Percentiles rank a stretch among this genome's conserved stretches.
These are phyloP conservation scores for Mallotus nudiflorus DNA, from an alignment of 345 rosid genomes.

Conservation along the genomic window DNA sequence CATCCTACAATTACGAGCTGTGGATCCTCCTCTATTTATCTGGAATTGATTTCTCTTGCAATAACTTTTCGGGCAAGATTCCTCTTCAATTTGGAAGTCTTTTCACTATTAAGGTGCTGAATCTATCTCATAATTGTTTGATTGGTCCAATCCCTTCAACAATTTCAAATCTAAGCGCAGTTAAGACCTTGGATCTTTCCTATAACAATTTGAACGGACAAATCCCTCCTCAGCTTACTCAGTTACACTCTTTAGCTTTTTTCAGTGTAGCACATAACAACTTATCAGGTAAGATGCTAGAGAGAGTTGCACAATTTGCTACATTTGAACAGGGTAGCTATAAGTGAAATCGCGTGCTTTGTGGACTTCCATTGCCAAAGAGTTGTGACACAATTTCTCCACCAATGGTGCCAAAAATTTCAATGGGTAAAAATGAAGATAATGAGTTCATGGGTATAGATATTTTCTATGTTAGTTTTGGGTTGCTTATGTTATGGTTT, in stretches of 20 bases:
- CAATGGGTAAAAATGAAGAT: not conserved
- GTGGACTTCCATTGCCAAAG: slow-evolving; percentile 19
- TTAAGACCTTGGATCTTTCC: slow-evolving; percentile 43
- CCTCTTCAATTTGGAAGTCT: slow-evolving; percentile 25
- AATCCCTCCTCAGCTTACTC: slow-evolving; percentile 28
- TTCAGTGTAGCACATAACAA: slow-evolving; percentile 42
- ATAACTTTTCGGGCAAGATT: slow-evolving; percentile 33
- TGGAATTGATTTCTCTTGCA: slow-evolving; percentile 39
- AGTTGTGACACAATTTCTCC: not conserved
- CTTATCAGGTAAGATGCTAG: slow-evolving; percentile 21
- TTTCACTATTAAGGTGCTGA: slow-evolving; percentile 14
- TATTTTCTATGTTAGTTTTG: not conserved
- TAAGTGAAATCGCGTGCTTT: slow-evolving; percentile 25
- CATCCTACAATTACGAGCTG: too few relatives aligned
- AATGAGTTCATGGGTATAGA: not conserved
- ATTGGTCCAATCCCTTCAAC: slow-evolving; percentile 30
- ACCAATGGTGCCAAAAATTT: not conserved
- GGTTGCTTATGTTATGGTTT: not conserved
- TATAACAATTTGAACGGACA: slow-evolving; percentile 22
- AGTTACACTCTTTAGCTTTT: slow-evolving; percentile 13
- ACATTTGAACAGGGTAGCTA: slow-evolving; percentile 22
- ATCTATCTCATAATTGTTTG: slow-evolving; percentile 36
- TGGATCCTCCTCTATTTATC: not conserved
- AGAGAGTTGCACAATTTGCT: slow-evolving; percentile 15
- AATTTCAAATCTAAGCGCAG: slow-evolving; percentile 17